phyloP scores from a whole-genome alignment of 495 filamentous ascomycete species.

The Aspergillus sclerotioniger region DNA sequence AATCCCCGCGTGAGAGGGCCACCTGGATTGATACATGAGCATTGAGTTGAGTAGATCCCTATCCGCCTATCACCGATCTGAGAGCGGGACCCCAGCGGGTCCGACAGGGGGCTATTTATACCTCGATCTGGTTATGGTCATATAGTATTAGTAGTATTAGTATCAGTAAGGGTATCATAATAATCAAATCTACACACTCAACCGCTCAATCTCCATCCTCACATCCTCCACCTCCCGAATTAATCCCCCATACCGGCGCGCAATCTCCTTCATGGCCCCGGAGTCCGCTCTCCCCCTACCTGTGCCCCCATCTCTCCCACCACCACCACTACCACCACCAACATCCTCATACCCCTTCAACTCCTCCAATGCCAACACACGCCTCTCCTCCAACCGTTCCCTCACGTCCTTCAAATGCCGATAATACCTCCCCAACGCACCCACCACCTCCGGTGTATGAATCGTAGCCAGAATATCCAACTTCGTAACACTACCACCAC shows the following conservation, averaged over 20 bases:
- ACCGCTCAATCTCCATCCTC: conserved; percentile 53
- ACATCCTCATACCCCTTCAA: conserved; percentile 53
- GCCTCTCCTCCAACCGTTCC: conserved; percentile 45
- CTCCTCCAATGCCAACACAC: conserved; percentile 43
- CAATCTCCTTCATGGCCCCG: conserved; percentile 57
- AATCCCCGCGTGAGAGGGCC: too few species aligned
- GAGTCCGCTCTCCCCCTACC: conserved; percentile 29
- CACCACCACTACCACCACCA: conserved; percentile 17
- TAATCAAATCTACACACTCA: conserved; percentile 27
- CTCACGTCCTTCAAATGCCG: conserved; percentile 52
- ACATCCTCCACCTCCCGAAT: conserved; percentile 53
- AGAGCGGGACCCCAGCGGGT: too few species aligned
- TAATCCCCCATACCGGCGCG: conserved; percentile 57
- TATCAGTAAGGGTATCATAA: conserved; percentile 6
- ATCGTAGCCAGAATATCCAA: conserved; percentile 42
- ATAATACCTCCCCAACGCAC: conserved; percentile 57
- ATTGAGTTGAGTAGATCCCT: too few species aligned
- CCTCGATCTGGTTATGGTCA: too few species aligned
- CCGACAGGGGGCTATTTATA: too few species aligned
- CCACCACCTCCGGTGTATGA: conserved; percentile 56
- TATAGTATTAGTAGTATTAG: too few species aligned
- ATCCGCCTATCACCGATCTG: too few species aligned
- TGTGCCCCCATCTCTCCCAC: conserved; percentile 13
- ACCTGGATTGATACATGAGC: too few species aligned
- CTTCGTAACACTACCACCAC: conserved; percentile 35